Conservation (phyloP, 1,284 basidiomycete genomes). For the Exobasidium rhododendri region DNA sequence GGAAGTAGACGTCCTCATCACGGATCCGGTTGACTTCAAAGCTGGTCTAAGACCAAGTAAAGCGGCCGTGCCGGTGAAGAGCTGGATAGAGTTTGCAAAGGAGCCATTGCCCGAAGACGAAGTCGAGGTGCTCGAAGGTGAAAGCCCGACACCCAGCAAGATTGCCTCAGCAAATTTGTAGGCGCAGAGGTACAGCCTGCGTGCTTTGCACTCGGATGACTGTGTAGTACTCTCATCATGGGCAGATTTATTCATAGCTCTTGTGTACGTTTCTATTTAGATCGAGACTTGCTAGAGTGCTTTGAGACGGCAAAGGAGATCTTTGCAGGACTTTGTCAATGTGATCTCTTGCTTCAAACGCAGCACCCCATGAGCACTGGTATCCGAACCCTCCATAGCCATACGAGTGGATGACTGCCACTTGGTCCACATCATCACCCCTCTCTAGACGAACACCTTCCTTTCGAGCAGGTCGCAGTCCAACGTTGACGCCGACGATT, state of each 20-base stretch:
- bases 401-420: slow-evolving; percentile 26
- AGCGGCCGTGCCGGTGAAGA: slow-evolving; percentile 57
- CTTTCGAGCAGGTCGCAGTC: slow-evolving; percentile 33
- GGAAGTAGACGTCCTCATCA: slow-evolving; percentile 64
- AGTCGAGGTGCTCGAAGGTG: neutral
- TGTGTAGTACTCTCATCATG: too few relatives aligned
- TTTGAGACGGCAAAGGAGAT: neutral
- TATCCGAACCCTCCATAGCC: slow-evolving; percentile 37
- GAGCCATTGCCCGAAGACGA: slow-evolving; percentile 21
- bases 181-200: neutral
- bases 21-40: slow-evolving; percentile 73
- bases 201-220: too few relatives aligned
- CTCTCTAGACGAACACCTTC: slow-evolving; percentile 32
- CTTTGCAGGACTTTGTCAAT: slow-evolving; percentile 8
- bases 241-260: too few relatives aligned
- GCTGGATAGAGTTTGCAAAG: slow-evolving; percentile 25
- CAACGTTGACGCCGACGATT: slow-evolving; percentile 33
- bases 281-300: slow-evolving; percentile 9
- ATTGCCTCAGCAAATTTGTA: slow-evolving; percentile 13
- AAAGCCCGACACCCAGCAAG: neutral
- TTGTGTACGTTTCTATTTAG: too few relatives aligned
- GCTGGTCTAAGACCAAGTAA: slow-evolving; percentile 59
- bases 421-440: slow-evolving; percentile 15
- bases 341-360: slow-evolving; percentile 24
- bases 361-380: slow-evolving; percentile 46